Base-by-base conservation (phyloP, 805 yeast genomes). In the Sugiyamaella boreocaroliniensis region DNA sequence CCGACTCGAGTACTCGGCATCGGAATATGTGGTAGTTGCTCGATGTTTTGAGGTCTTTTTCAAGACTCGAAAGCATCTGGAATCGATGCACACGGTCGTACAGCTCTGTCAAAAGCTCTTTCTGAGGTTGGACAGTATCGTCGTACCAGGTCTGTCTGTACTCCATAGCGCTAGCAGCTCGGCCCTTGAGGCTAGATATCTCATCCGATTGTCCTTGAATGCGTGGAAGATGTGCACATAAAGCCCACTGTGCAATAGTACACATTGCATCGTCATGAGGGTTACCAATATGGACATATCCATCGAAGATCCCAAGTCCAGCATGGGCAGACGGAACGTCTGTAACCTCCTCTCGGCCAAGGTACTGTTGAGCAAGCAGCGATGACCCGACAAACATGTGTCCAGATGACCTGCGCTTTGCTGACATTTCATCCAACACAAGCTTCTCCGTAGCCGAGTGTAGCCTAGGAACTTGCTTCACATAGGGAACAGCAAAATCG, bases 1-100 rank as follows among this genome's bases (percentile, higher is more conserved):
- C 63, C 9, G 68, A 63, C 11, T 72, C 71, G 2, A 75, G 68
- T n/a, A 81, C 59, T 2, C 74, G 62, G 60, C 85, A 79, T 51
- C 75, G 68, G 57, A 71, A 67, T 19, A 72, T 61, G 51, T 53
- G 54, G 48, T 53, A 54, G n/a, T 42, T 47, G 43, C 40, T 40
- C n/a, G 41, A 45, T 10, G 51, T 48, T 32, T 59, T 52, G 6
- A 60, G 51, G 7, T 55, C 57, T 29, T 51, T 48, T 15, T 64
- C 54, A 29, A 61, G 53, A 14, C 61, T 51, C 19, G 61, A 42
- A 22, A 55, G 46, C 22, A 18, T 19, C 19, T 49, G 47, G 5
- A 51, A 47, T 40, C 66, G 19, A 43, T 61, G 60, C 60, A 75
- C 32, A 61, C 57, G 51, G 55, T 67, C 53, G 58, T 65, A 52